Conservation (phyloP, 1,284 basidiomycete genomes). For the Tilletia horrida region DNA sequence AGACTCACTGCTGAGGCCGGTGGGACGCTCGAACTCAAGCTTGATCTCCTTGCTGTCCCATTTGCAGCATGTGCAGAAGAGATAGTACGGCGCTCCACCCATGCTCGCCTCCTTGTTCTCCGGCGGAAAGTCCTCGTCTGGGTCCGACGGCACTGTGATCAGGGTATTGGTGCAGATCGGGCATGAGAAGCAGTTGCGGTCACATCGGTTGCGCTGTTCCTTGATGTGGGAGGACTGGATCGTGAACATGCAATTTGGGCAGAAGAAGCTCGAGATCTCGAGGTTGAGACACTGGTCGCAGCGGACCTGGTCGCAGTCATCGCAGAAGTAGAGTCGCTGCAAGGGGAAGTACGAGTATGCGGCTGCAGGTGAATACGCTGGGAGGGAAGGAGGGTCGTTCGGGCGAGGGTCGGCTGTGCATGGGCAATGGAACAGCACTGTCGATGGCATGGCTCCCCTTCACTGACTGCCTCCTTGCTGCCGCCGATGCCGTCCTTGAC, state of each 20-base stretch:
- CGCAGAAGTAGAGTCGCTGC: conserved; percentile 87
- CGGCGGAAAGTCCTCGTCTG: conserved; percentile 56
- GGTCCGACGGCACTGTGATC: conserved; percentile 80
- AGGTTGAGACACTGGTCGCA: conserved; percentile 86
- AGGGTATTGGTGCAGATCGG: conserved; percentile 85
- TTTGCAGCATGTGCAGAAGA: conserved; percentile 85
- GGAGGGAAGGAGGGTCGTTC: conserved; percentile 15
- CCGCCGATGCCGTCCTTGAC: not conserved
- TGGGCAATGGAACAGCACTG: conserved; percentile 16
- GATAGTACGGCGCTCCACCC: conserved; percentile 81
- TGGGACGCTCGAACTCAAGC: conserved; percentile 91
- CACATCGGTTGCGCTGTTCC: conserved; percentile 94
- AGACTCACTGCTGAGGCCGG: conserved; percentile 68
- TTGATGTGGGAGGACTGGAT: conserved; percentile 93
- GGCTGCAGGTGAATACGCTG: conserved; percentile 2
- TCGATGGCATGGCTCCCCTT: not conserved
- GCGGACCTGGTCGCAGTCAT: conserved; percentile 91
- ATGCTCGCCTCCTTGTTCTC: conserved; percentile 56
- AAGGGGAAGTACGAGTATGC: conserved; percentile 63
- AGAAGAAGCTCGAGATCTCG: conserved; percentile 94
- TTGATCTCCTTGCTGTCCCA: conserved; percentile 91
- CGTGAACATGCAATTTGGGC: conserved; percentile 98
- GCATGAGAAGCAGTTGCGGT: conserved; percentile 93
- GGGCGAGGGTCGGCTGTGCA: not conserved
- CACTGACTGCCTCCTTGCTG: not conserved